Evolutionary conservation across 1,284 basidiomycete genomes (phyloP), one percentile per base, ranked within the genome.

Genomic region (Exobasidium rhododendri): DNA sequence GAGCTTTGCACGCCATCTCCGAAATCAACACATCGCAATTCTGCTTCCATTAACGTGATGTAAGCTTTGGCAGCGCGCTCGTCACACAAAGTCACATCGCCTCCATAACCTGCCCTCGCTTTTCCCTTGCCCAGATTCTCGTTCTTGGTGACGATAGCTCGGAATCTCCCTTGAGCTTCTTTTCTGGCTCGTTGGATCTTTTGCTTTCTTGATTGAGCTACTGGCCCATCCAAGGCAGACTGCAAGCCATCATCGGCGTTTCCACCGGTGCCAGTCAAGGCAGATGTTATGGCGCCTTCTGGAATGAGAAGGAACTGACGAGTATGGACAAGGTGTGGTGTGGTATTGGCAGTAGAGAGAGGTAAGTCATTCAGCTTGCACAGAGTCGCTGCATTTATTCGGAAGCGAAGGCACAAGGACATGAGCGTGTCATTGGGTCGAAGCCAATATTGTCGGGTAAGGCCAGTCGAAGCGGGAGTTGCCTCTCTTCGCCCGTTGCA

Each of bases 291-390:
- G 0, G 68, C 63, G 10, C 56, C 49, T 4, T 68, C 51, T 2
- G 70, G 70, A 17, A 72, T 53, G 2, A 72, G 64, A 40, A 72
- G 61, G 62, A 69, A 72, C 10, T 66, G 58, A 1, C 70, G 62
- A 1, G 70, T 72, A 49, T 72, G 70, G 1, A 72, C 58, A 32
- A 72, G 59, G 24, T 70, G 66, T 5, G 70, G 70, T 2, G 68
- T 68, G 1, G 64, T 63, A 10, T 60, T 66, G 13, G 67, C 61
- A 2, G 65, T 58, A 0, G 69, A 56, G 7, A 62, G 65, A 0
- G 69, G 69, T 4, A 71, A 44, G 0, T 61, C 47, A 49, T 71
- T 71, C 56, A 71, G 59, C 24, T 62, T 22, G 45, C 67, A 69
- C 4, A 71, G 56, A 30, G 62, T 62, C 40, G 65, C 59, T 28